phyloP scores from a whole-genome alignment of 1,284 basidiomycete species.

The Malassezia brasiliensis region DNA sequence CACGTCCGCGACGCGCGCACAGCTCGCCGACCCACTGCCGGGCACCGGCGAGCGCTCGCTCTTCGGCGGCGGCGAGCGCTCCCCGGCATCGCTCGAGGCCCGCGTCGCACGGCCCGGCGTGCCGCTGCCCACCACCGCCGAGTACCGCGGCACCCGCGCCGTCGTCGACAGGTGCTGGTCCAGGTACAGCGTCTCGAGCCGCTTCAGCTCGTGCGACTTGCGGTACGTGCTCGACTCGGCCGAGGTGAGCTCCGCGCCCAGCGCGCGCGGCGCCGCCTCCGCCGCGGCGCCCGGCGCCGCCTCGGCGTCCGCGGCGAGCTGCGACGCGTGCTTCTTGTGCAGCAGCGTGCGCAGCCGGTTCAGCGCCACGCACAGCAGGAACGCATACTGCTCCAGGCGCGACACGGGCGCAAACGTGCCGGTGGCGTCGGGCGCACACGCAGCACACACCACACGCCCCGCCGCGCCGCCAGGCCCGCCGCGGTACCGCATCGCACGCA shows the following conservation, averaged over 20 bases:
- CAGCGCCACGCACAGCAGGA: conserved; percentile 87
- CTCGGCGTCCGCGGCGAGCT: background rate
- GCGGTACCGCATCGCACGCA: conserved; percentile 1
- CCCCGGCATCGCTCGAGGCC: conserved; percentile 49
- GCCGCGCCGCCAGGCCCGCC: background rate
- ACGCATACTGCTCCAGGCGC: conserved; percentile 92
- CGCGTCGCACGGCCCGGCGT: conserved; percentile 51
- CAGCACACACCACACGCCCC: conserved; percentile 54
- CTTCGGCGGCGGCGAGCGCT: conserved; percentile 17
- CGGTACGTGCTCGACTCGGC: conserved; percentile 56
- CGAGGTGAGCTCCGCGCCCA: conserved; percentile 14
- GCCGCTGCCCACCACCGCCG: conserved; percentile 92
- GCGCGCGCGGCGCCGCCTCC: background rate
- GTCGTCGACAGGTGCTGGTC: conserved; percentile 90
- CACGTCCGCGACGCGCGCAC: background rate
- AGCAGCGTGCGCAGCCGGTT: conserved; percentile 80
- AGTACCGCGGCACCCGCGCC: conserved; percentile 79
- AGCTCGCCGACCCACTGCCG: background rate
- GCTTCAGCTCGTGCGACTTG: conserved; percentile 79
- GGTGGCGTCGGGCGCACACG: conserved; percentile 54
- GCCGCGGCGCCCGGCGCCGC: background rate
- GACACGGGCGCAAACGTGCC: conserved; percentile 72
- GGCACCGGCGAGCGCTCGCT: background rate
- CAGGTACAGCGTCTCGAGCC: conserved; percentile 71
- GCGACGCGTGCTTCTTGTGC: conserved; percentile 64